Base-by-base conservation (phyloP, 306 rosid species). In the Pterocarpus macrocarpus region DNA sequence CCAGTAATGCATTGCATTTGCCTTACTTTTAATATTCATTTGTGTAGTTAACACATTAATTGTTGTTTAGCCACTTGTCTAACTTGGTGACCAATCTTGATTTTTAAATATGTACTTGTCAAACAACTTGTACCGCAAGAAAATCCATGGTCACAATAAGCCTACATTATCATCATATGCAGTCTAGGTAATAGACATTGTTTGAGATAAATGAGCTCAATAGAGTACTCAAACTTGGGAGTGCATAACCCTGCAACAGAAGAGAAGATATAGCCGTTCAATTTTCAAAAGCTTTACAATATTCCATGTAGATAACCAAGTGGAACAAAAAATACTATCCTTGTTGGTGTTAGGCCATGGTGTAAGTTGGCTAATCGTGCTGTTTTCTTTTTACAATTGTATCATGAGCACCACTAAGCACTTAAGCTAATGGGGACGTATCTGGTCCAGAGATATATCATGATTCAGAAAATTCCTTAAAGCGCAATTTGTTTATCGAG, bases 41-140 rank as follows among this genome's bases (percentile, higher is more conserved):
- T 36, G 4, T 34, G 30, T 33, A 44, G 4, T 69, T 65, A 80
- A 49, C 52, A 80, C 66, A 53, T 38, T 56, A 50, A 10, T 67
- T 58, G 35, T 30, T 56, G 8, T 53, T 55, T 43, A 1, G 49
- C 64, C 44, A 39, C 81, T 39, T 61, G 81, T 43, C 28, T 49
- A 52, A 41, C 69, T 61, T 69, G 62, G 52, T 69, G 69, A 47
- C n/a, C 57, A 73, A 44, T 50, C 47, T 52, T 41, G 49, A 64
- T 30, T 32, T 44, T 63, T 22, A 22, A 22, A 22, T 22, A 22
- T 22, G 1, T 22, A 22, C 28, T 22, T 22, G 28, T 22, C 28
- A 22, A 22, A 57, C 73, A 17, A 78, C 86, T 59, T 88, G 84
- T 74, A 39, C 63, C 74, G 52, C 50, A 83, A 83, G 81, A 83